Conservation (phyloP, 306 rosid species). For the Sicyos edulis region DNA sequence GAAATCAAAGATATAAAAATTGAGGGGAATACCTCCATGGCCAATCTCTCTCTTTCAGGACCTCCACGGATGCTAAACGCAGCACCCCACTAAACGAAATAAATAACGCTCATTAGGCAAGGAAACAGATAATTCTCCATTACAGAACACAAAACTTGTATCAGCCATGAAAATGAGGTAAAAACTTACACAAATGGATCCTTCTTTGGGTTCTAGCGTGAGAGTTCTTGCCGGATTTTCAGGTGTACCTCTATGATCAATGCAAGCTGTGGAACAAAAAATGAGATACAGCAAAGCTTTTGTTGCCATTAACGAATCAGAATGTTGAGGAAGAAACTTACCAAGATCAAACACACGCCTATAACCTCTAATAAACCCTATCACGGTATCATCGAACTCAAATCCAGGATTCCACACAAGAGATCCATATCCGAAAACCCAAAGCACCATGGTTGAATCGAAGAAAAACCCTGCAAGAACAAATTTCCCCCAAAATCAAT, state of each 20-base stretch:
- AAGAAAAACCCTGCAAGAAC: conserved; percentile 28
- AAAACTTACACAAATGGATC: conserved; percentile 65
- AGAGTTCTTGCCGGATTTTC: conserved; percentile 90
- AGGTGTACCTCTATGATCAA: conserved; percentile 91
- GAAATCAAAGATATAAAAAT: background rate
- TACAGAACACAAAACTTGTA: background rate
- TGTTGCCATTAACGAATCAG: background rate
- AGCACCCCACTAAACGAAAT: conserved; percentile 77
- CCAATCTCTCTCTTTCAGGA: conserved; percentile 64
- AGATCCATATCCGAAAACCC: conserved; percentile 98
- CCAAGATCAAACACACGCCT: conserved; percentile 93
- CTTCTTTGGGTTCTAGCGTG: conserved; percentile 74
- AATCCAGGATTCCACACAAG: conserved; percentile 96
- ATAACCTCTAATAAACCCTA: conserved; percentile 81
- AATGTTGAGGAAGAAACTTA: conserved; percentile 23
- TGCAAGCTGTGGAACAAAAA: conserved; percentile 48
- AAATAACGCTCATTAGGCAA: conserved; percentile 16
- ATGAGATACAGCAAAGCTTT: background rate
- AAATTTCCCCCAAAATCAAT: background rate
- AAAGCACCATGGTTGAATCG: conserved; percentile 65
- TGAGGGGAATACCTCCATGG: conserved; percentile 63
- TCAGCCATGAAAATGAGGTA: background rate
- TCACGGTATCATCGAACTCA: conserved; percentile 64
- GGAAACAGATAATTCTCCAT: background rate
- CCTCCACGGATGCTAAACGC: conserved; percentile 75